These are phyloP conservation scores for Coemansia sp. DNA, from an alignment of 192 early-diverging fungal species.

Conservation along the genomic window DNA sequence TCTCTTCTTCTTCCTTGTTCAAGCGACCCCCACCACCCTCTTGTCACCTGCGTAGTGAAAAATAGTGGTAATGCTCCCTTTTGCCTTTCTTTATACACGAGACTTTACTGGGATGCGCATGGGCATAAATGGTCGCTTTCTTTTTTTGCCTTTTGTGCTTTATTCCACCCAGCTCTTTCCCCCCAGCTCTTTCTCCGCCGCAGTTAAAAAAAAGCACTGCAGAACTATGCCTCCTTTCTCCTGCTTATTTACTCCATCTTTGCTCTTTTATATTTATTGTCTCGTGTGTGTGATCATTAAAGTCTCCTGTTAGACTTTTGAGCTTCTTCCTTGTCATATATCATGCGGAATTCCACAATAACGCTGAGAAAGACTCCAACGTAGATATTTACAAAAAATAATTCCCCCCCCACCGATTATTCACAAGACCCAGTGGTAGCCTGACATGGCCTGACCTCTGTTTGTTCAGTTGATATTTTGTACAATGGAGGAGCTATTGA, in stretches of 20 bases:
- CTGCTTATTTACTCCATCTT: neutral
- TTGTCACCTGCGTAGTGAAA: neutral
- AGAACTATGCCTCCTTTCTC: too few relatives aligned
- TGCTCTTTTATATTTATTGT: neutral
- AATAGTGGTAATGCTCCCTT: neutral
- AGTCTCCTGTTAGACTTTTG: neutral
- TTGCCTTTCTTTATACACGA: too few relatives aligned
- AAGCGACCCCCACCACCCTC: neutral
- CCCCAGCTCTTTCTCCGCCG: neutral
- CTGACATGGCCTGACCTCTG: neutral
- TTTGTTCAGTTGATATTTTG: neutral
- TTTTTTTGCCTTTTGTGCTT: neutral
- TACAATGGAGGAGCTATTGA: neutral
- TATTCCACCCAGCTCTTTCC: neutral
- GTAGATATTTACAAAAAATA: too few relatives aligned
- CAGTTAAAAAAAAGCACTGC: neutral
- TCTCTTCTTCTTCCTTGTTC: neutral
- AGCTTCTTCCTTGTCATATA: neutral
- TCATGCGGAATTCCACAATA: neutral
- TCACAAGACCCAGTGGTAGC: neutral
- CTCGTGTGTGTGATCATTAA: neutral
- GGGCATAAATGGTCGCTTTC: neutral
- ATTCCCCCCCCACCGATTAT: too few relatives aligned
- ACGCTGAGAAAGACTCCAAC: neutral
- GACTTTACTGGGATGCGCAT: neutral